Conservation (phyloP, 208 protist genomes). For the Zelonia costaricensis region DNA sequence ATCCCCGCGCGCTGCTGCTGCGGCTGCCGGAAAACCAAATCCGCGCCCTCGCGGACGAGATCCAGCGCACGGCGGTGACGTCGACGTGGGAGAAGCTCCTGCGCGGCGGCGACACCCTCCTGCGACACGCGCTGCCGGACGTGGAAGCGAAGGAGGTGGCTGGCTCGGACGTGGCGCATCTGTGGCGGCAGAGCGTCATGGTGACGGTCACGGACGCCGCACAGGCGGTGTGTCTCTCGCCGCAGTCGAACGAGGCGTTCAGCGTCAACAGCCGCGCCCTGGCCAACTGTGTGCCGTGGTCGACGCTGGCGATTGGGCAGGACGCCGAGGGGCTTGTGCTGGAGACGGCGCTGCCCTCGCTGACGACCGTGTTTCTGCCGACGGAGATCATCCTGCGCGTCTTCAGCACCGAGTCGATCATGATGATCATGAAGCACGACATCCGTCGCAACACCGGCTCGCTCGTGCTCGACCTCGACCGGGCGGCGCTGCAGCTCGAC, state of each 20-base stretch:
- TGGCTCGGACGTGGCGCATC: slow-evolving; percentile 22
- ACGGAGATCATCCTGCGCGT: slow-evolving; percentile 76
- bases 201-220: slow-evolving; percentile 63
- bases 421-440: slow-evolving; percentile 67
- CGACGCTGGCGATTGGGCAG: slow-evolving; percentile 32
- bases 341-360: slow-evolving; percentile 57
- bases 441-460: slow-evolving; percentile 56
- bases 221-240: slow-evolving; percentile 63
- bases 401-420: slow-evolving; percentile 45
- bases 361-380: slow-evolving; percentile 42
- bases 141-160: slow-evolving; percentile 21
- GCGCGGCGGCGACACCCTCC: slow-evolving; percentile 45
- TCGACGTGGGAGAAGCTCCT: slow-evolving; percentile 56
- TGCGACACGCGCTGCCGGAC: slow-evolving; percentile 35
- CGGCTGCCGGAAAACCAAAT: slow-evolving; percentile 46
- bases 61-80: slow-evolving; percentile 31
- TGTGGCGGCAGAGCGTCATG: slow-evolving; percentile 51
- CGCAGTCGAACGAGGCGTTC: slow-evolving; percentile 75
- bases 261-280: slow-evolving; percentile 44
- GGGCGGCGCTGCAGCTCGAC: slow-evolving; percentile 52
- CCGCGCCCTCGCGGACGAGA: slow-evolving; percentile 41
- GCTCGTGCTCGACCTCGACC: slow-evolving; percentile 48
- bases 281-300: slow-evolving; percentile 49
- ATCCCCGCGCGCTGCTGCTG: slow-evolving; percentile 49
- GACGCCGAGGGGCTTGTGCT: slow-evolving; percentile 47